These are phyloP conservation scores for Coemansia reversa DNA, from an alignment of 192 early-diverging fungal genomes.

Conservation along the genomic window DNA sequence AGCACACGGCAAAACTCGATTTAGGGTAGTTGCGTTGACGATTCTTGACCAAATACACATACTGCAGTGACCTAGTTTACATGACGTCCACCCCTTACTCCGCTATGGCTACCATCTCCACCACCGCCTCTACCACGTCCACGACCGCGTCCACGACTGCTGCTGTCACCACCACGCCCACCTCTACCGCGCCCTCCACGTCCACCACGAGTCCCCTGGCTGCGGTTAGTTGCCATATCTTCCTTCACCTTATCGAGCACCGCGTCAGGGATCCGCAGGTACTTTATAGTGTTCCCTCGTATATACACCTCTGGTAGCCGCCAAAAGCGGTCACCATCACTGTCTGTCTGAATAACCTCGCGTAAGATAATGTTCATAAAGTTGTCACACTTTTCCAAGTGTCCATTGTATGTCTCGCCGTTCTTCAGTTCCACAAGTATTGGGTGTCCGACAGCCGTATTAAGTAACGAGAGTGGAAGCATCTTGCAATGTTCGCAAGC, in stretches of 20 bases:
- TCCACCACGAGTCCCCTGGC: conserved; percentile 40
- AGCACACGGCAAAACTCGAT: background rate
- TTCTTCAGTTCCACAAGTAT: conserved; percentile 97
- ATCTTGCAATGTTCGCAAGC: background rate
- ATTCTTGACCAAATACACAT: background rate
- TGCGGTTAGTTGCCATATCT: conserved; percentile 64
- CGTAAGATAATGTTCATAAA: conserved; percentile 97
- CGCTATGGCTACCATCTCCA: conserved; percentile 8
- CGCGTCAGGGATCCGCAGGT: conserved; percentile 83
- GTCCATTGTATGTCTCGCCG: conserved; percentile 97
- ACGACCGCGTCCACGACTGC: conserved; percentile 46
- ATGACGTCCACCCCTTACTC: background rate
- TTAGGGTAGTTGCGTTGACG: background rate
- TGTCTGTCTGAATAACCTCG: conserved; percentile 91
- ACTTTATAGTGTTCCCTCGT: conserved; percentile 87
- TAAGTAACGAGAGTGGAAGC: conserved; percentile 91
- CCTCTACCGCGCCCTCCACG: conserved; percentile 56
- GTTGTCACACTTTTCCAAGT: conserved; percentile 93
- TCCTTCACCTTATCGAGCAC: conserved; percentile 91
- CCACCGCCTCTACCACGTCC: conserved; percentile 50
- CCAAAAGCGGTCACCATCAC: conserved; percentile 93
- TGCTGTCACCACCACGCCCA: conserved; percentile 54
- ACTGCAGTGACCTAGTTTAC: background rate
- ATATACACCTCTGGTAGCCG: conserved; percentile 90
- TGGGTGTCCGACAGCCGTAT: conserved; percentile 82